A percentile compares a stretch with the other conserved stretches of the same genome.
These are phyloP conservation scores for Kregervanrija delftensis DNA, from an alignment of 805 yeast species.

Conservation along the genomic window DNA sequence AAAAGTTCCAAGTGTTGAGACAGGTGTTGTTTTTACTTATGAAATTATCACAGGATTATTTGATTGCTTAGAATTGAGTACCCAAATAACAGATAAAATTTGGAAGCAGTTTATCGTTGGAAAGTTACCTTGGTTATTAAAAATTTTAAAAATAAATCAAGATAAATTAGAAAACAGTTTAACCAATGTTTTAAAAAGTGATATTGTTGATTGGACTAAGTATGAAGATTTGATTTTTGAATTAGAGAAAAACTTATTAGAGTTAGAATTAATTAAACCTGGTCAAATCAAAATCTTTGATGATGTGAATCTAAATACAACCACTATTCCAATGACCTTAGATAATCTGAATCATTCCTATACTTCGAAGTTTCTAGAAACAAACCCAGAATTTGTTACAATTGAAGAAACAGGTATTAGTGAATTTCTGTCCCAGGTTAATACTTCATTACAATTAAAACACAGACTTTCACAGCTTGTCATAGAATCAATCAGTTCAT, in stretches of 20 bases:
- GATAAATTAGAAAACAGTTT: constrained; percentile 16
- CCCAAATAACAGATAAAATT: constrained; percentile 12
- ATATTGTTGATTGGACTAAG: constrained; percentile 9
- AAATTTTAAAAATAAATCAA: constrained; percentile 25
- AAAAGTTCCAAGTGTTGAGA: constrained; percentile 22
- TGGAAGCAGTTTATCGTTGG: constrained; percentile 23
- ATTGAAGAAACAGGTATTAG: constrained; percentile 48
- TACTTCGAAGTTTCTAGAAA: constrained; percentile 24
- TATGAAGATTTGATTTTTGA: constrained; percentile 11
- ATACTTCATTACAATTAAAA: constrained; percentile 37
- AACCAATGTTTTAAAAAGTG: constrained; percentile 16
- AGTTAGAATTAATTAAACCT: constrained; percentile 17
- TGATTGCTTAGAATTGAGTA: constrained; percentile 22
- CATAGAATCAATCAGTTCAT: constrained; percentile 24
- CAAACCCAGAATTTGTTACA: constrained; percentile 41
- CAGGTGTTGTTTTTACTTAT: constrained; percentile 23
- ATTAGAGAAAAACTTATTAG: constrained; percentile 15
- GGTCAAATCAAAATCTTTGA: constrained; percentile 9
- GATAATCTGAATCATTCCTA: constrained; percentile 15
- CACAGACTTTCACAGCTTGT: constrained; percentile 33
- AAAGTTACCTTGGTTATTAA: constrained; percentile 21
- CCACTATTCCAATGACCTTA: not conserved
- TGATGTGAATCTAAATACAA: constrained; percentile 1
- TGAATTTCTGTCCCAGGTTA: constrained; percentile 42
- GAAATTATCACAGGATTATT: constrained; percentile 23